These are phyloP conservation scores for Leucosporidium creatinivorum DNA, from an alignment of 768 basidiomycete species.

Conservation along the genomic window DNA sequence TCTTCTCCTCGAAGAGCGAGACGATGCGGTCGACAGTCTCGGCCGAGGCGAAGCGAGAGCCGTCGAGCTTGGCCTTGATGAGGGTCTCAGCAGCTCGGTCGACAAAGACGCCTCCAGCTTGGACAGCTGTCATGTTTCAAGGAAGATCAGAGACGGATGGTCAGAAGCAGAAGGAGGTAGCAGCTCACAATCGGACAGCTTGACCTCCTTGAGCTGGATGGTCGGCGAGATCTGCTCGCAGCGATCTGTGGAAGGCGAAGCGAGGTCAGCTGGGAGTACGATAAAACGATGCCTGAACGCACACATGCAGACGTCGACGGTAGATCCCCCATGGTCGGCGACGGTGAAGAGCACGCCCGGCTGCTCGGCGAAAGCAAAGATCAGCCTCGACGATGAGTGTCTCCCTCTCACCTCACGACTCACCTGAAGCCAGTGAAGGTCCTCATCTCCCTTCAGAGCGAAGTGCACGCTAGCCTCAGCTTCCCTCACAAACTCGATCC, in stretches of 20 bases:
- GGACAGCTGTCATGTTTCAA: not conserved
- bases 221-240: not conserved
- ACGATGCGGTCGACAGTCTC: not conserved
- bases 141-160: not conserved
- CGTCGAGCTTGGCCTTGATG: constrained; percentile 3
- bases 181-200: not conserved
- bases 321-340: not conserved
- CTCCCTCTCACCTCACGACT: not conserved
- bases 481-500: not conserved
- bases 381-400: not conserved
- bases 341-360: not conserved
- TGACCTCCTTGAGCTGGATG: not conserved
- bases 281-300: not conserved
- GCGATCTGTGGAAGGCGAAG: not conserved
- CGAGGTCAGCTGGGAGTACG: not conserved
- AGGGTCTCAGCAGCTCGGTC: not conserved
- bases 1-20: not conserved
- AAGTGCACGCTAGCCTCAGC: not conserved
- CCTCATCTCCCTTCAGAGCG: not conserved
- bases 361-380: not conserved
- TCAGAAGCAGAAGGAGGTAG: not conserved
- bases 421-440: not conserved
- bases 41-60: not conserved
- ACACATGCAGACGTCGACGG: not conserved
- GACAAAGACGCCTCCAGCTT: constrained; percentile 5